Conservation (phyloP, 1,139 yeast species). For the Suhomyces atakaporum region DNA sequence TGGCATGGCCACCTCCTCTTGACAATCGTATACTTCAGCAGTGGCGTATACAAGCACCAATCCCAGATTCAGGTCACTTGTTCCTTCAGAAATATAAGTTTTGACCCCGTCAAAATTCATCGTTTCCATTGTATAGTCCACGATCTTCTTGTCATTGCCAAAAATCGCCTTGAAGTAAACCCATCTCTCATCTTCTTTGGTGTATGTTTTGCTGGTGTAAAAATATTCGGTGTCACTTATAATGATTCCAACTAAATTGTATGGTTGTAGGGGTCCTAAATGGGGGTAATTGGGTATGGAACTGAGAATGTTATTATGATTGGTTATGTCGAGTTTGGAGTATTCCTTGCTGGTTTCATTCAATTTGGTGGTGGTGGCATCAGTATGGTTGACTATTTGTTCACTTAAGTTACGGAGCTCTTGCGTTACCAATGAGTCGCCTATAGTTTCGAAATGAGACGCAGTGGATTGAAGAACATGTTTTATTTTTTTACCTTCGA, state of each 20-base stretch:
- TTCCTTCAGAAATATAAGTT: constrained; percentile 18
- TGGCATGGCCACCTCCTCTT: constrained; percentile 14
- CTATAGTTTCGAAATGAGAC: constrained; percentile 17
- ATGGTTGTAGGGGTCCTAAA: constrained; percentile 21
- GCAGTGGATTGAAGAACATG: constrained; percentile 26
- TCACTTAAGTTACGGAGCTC: constrained; percentile 27
- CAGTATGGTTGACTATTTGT: constrained; percentile 20
- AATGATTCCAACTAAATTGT: constrained; percentile 31
- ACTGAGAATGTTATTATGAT: constrained; percentile 24
- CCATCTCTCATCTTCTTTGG: constrained; percentile 16
- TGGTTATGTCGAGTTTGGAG: constrained; percentile 25
- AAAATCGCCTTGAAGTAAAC: constrained; percentile 15
- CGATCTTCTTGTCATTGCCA: constrained; percentile 16
- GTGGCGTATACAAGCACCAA: constrained; percentile 25
- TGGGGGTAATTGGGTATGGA: constrained; percentile 12
- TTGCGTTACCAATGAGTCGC: constrained; percentile 21
- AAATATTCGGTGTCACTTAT: constrained; percentile 33
- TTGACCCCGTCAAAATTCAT: constrained; percentile 26
- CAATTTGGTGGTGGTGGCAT: constrained; percentile 21
- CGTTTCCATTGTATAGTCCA: constrained; percentile 21
- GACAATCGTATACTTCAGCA: constrained; percentile 12
- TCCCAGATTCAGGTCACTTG: constrained; percentile 18
- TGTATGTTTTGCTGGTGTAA: constrained; percentile 14
- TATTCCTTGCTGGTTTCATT: constrained; percentile 21
- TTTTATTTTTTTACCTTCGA: constrained; percentile 39